These are phyloP conservation scores for Delitschia confertaspora DNA, from an alignment of 495 filamentous ascomycete species.

Conservation along the genomic window DNA sequence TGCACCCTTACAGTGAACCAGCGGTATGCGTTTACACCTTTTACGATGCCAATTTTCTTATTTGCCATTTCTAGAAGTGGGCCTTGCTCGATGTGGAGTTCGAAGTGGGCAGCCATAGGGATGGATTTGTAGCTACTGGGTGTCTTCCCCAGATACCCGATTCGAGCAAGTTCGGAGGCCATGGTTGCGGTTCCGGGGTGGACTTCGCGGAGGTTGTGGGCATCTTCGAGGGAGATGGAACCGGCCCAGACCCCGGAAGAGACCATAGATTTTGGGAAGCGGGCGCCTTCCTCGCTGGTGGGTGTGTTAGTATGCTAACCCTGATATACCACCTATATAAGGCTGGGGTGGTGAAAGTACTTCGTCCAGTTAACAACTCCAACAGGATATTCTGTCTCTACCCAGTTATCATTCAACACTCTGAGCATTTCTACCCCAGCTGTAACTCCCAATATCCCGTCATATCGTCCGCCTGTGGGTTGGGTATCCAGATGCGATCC, in stretches of 20 bases:
- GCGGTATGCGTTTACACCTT: conserved; percentile 59
- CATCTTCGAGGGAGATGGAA: conserved; percentile 51
- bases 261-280: conserved; percentile 71
- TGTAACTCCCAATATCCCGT: conserved; percentile 67
- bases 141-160: conserved; percentile 56
- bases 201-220: conserved; percentile 52
- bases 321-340: not conserved
- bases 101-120: conserved; percentile 73
- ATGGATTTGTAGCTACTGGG: conserved; percentile 51
- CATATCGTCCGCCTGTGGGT: conserved; percentile 65
- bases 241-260: conserved; percentile 72
- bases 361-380: conserved; percentile 80
- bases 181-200: conserved; percentile 48
- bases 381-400: conserved; percentile 62
- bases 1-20: conserved; percentile 62
- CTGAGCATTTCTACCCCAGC: conserved; percentile 64
- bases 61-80: conserved; percentile 55
- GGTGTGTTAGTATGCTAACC: not conserved
- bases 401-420: conserved; percentile 56
- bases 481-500: conserved; percentile 74
- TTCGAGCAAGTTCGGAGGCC: conserved; percentile 58
- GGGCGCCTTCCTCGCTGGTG: conserved; percentile 61
- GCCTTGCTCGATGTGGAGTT: conserved; percentile 77
- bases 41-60: conserved; percentile 61
- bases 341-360: conserved; percentile 25